Evolutionary conservation across 1,284 basidiomycete genomes (phyloP), one percentile per base, ranked within the genome.

Genomic region (Wolfiporia cocos): DNA sequence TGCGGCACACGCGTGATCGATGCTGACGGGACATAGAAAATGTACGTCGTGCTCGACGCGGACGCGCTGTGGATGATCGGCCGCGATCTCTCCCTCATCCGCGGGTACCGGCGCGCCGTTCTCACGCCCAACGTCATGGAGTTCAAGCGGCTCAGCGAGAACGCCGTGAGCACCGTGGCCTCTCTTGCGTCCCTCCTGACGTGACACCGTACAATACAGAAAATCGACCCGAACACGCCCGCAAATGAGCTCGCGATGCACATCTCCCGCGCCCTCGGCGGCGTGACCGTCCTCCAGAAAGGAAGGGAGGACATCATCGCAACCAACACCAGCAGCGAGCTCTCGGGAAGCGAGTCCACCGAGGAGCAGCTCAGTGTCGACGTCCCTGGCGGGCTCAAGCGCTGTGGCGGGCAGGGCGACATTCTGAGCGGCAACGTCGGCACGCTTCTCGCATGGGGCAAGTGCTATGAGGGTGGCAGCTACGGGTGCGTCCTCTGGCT

Each of bases 381-480:
- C 48, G 66, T 73, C 0, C 67, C 77, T 42, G 95, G 95, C 2
- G 92, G 92, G 1, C 59, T 92, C 50, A 96, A 96, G 67, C 73
- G 95, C 40, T 94, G 92, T 54, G 95, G 95, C 17, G 94, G 94
- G 1, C 95, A 98, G 62, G 95, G 95, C 0, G 95, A 99, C 63
- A 82, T 99, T 35, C 64, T 99, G 40, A 87, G 85, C 51, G 95
- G 95, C 4, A 75, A 76, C 29, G 83, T 92, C 5, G 94, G 92
- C 0, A 81, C 92, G 0, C 81, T 96, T 59, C 70, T 97, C 47
- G 93, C 93, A 1, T 99, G 95, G 94, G 91, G 87, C 2, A 87
- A 87, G 61, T 92, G 89, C 55, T 97, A 89, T 62, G 87, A 92
- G 54, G 77, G 81, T 31, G 89, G 89, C 5, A 74, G 74, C 1